Base-by-base conservation (phyloP, 1,139 yeast genomes). In the Hansenula sp. region DNA sequence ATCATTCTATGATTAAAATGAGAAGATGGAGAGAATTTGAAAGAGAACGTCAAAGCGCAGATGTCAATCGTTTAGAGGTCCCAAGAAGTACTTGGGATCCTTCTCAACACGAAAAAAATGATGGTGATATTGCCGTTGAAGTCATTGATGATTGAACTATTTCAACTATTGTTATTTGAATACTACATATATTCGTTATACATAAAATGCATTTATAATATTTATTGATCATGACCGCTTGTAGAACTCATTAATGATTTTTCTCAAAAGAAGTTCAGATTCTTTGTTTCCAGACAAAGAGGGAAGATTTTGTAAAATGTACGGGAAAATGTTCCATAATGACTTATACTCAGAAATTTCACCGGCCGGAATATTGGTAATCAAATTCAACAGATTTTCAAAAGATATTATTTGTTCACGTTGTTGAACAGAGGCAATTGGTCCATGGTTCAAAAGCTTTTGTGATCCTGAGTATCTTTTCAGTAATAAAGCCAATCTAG, bases 21-120 rank as follows among this genome's bases (percentile, higher is more conserved):
- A 87, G 84, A 72, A 76, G 94, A 52, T 93, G 98, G 98, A 79
- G 89, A 63, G 98, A 91, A 53, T 90, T 81, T 69, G 97, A 91
- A 65, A 73, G 88, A 54, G 93, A 85, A 40, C 59, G 61, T 29
- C 57, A 50, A 36, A 43, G 8, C 9, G 12, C 11, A 5, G 9
- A 15, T 24, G 6, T n/a, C 13, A 36, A 36, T 9, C 18, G 38
- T 10, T 36, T 36, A 19, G 38, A 36, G 28, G 33, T 45, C 5
- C 43, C 42, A 11, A 32, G 40, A 11, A 38, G 40, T 40, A 42
- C 56, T 7, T 57, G 61, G 61, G 55, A 57, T 42, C 61, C 61
- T 18, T 46, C 56, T 10, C 48, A 44, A 30, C 44, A 43, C 27
- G 46, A 46, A 29, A 38, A 40, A 12, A n/a, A 28, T 34, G 42